These are phyloP conservation scores for Hypoxylon sp. DNA, from an alignment of 2,329 filamentous ascomycete genomes.

Conservation along the genomic window DNA sequence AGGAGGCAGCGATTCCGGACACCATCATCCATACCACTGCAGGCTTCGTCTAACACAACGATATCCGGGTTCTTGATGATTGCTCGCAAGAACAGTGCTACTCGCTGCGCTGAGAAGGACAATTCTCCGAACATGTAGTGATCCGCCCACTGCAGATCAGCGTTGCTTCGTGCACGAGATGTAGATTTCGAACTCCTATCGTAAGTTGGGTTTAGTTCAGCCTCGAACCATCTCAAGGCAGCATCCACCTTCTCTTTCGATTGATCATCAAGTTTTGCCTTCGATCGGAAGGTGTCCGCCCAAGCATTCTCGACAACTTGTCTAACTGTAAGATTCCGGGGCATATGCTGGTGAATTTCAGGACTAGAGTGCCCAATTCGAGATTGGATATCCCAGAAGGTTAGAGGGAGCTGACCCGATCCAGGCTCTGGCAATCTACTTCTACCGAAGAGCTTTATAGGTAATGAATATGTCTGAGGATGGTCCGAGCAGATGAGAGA, in stretches of 20 bases:
- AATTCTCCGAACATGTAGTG: conserved; percentile 79
- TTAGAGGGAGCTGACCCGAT: conserved; percentile 77
- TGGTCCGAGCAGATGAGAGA: conserved; percentile 96
- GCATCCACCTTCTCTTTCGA: conserved; percentile 75
- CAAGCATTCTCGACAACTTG: conserved; percentile 87
- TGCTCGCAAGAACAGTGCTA: conserved; percentile 86
- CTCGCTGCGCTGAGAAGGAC: conserved; percentile 85
- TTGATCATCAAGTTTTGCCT: conserved; percentile 73
- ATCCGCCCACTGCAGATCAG: conserved; percentile 74
- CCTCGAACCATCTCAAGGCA: conserved; percentile 81
- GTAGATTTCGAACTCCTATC: conserved; percentile 48
- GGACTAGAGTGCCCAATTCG: conserved; percentile 94
- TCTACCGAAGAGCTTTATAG: conserved; percentile 87
- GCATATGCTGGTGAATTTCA: conserved; percentile 94
- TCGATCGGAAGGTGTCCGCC: conserved; percentile 86
- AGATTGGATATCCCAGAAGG: conserved; percentile 91
- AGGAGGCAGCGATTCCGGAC: conserved; percentile 89
- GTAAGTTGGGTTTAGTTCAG: conserved; percentile 76
- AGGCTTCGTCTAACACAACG: conserved; percentile 88
- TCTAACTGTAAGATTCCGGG: conserved; percentile 79
- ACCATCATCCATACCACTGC: conserved; percentile 85
- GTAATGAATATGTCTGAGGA: conserved; percentile 91
- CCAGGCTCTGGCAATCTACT: conserved; percentile 83
- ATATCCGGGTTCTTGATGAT: conserved; percentile 86
- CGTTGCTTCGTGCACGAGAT: conserved; percentile 26